Base-by-base conservation (phyloP, 371 early-diverging fungal species). In the Actinomortierella ambigua region DNA sequence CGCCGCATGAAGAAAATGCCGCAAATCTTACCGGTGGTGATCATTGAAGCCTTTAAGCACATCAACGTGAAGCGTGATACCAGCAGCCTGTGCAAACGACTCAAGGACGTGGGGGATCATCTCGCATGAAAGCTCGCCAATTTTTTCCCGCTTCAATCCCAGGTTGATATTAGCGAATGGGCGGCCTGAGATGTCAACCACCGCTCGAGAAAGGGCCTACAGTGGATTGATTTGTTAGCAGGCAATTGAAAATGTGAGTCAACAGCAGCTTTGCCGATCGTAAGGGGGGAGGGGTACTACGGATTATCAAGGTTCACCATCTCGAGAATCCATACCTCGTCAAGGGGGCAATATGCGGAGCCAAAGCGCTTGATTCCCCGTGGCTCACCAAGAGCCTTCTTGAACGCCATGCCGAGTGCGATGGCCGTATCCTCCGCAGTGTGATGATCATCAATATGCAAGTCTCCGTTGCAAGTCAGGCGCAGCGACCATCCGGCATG, bases 391-490 rank as follows among this genome's bases (percentile, higher is more conserved):
- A 98, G 82, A 1, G 98, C 98, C 56, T 93, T 69, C 76, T 93
- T 93, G 71, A 97, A 97, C 1, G 95, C 95, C 81, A 84, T 83
- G 23, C 98, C 98, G 17, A 98, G 85, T 0, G 96, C 94, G 55
- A 98, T 91, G 18, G 93, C 97, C 5, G 92, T 90, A 73, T 98
- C 98, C 76, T 98, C 98, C 26, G 95, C 95, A 17, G 97, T 93
- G 81, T 98, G 98, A 68, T 98, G 98, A 78, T 98, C 98, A 78
- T 97, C 96, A 59, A 98, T 94, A 65, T 97, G 90, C 55, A 97
- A 80, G 73, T 97, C 98, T 42, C 98, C 98, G 47, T 81, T 82
- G 82, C 97, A 96, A 26, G 68, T 71, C 27, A 97, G 63, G 4
- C 77, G 77, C 53, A 97, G 82, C 9, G 94, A 90, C 96, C 95